These are phyloP conservation scores for Phoma sp. DNA, from an alignment of 2,329 filamentous ascomycete species.

Conservation along the genomic window DNA sequence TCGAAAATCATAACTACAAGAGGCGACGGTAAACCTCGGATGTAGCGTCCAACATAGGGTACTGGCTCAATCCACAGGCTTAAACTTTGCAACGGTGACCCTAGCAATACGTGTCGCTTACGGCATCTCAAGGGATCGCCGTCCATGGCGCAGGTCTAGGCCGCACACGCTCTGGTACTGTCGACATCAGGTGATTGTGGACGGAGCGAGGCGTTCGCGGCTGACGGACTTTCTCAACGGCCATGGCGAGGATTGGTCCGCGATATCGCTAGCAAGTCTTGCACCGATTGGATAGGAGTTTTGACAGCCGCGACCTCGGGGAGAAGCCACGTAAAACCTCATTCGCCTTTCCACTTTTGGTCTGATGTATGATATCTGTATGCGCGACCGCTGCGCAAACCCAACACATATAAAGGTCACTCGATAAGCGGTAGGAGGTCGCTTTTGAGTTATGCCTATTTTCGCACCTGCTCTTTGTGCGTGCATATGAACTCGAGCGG, in stretches of 20 bases:
- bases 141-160: slow-evolving; percentile 1
- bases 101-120: background rate
- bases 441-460: background rate
- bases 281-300: background rate
- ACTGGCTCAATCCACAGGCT: slow-evolving; percentile 1
- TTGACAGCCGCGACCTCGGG: background rate
- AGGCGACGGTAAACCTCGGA: background rate
- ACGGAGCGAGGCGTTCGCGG: slow-evolving; percentile 2
- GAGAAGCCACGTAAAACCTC: background rate
- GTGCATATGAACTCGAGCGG: background rate
- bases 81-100: slow-evolving; percentile 6
- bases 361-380: slow-evolving; percentile 5
- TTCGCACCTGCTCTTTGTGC: background rate
- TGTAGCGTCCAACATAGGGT: background rate
- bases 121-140: slow-evolving; percentile 2
- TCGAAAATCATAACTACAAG: background rate
- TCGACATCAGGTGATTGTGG: background rate
- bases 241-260: background rate
- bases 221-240: slow-evolving; percentile 1
- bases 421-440: background rate
- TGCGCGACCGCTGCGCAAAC: slow-evolving; percentile 5
- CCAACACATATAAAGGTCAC: background rate
- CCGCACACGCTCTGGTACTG: background rate
- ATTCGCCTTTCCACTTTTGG: background rate
- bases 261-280: background rate